phyloP scores from a whole-genome alignment of 352 stramenopile genomes.

The Phytophthora pisi region DNA sequence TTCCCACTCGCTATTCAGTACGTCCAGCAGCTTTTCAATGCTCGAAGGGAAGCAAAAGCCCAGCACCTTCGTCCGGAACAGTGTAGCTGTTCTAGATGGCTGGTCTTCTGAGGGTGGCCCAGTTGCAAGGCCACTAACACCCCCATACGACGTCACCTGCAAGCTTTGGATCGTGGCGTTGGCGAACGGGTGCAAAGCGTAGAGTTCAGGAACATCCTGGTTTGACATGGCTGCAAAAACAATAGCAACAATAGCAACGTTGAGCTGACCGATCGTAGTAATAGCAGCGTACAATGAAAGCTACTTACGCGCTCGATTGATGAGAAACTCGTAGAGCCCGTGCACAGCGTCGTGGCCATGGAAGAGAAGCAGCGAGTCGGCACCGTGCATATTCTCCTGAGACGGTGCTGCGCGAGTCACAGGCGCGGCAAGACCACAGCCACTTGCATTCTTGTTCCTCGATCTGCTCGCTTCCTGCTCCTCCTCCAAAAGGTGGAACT shows the following conservation, averaged over 20 bases:
- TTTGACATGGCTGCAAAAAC: constrained; percentile 62
- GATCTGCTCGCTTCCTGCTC: constrained; percentile 37
- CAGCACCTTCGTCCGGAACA: constrained; percentile 54
- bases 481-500: constrained; percentile 56
- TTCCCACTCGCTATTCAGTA: constrained; percentile 46
- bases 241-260: constrained; percentile 2
- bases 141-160: constrained; percentile 45
- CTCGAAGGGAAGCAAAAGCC: constrained; percentile 64
- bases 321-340: constrained; percentile 76
- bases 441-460: constrained; percentile 23
- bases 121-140: constrained; percentile 15
- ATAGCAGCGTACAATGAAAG: not conserved
- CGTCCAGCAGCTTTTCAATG: constrained; percentile 40
- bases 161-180: constrained; percentile 70
- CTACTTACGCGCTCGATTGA: constrained; percentile 78
- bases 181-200: constrained; percentile 55
- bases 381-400: constrained; percentile 51
- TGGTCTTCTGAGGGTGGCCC: constrained; percentile 24
- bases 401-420: constrained; percentile 20
- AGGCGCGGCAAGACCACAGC: constrained; percentile 9
- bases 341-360: constrained; percentile 67
- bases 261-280: not conserved
- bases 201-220: constrained; percentile 74
- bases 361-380: constrained; percentile 72
- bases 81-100: constrained; percentile 16